A percentile compares a stretch with the other conserved stretches of the same genome.
phyloP scores from a whole-genome alignment of 495 filamentous ascomycete genomes.

The Talaromyces thailandensis region DNA sequence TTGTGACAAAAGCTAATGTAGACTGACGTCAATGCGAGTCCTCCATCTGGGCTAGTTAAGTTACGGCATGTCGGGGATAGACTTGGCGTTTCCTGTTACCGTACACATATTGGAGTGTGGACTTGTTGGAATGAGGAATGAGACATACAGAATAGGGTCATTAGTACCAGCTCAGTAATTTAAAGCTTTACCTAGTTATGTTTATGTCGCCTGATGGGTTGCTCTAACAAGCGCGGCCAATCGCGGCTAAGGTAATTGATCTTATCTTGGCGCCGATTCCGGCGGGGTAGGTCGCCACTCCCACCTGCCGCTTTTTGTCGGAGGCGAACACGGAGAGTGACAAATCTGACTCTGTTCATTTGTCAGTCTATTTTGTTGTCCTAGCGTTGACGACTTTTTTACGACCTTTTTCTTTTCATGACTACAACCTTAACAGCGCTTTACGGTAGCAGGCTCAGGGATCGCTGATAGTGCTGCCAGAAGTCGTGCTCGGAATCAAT shows the following conservation, averaged over 20 bases:
- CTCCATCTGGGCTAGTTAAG: neutral
- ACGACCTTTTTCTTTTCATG: neutral
- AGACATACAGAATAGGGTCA: neutral
- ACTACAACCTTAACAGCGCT: neutral
- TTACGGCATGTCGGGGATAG: neutral
- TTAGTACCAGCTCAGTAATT: neutral
- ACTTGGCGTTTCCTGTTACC: neutral
- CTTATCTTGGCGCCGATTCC: constrained; percentile 7
- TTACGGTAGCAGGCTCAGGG: neutral
- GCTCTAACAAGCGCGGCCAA: neutral
- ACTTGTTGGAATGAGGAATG: neutral
- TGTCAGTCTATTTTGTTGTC: neutral
- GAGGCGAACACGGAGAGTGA: neutral
- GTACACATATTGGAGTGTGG: neutral
- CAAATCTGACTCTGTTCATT: neutral
- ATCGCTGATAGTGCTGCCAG: neutral
- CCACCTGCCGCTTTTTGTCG: neutral
- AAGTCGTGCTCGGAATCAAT: constrained; percentile 20
- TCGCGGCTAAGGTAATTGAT: neutral
- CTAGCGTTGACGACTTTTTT: neutral
- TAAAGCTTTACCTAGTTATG: neutral
- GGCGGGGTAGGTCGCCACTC: constrained; percentile 2
- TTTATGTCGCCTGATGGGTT: neutral
- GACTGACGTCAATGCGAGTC: neutral
- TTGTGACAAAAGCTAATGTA: neutral